These are phyloP conservation scores for Dendrobium catenatum DNA, from an alignment of 106 monocot genomes.

Conservation along the genomic window DNA sequence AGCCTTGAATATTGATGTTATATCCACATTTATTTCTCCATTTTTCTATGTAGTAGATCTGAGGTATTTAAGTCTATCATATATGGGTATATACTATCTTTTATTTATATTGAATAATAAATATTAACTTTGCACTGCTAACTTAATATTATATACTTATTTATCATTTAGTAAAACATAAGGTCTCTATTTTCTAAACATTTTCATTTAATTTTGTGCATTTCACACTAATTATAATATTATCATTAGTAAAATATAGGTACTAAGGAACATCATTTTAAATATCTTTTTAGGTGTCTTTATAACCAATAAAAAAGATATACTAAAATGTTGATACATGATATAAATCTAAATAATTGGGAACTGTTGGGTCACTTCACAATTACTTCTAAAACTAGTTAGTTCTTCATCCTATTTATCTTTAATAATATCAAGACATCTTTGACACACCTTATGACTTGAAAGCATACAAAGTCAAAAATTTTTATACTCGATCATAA, in stretches of 20 bases:
- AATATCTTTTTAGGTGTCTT: background rate
- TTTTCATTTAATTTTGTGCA: too few relatives aligned
- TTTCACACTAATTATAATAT: too few relatives aligned
- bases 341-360: background rate
- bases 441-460: background rate
- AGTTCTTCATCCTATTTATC: background rate
- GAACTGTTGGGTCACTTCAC: background rate
- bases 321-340: background rate
- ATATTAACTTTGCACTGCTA: too few relatives aligned
- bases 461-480: background rate
- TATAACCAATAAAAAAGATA: background rate
- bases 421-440: background rate
- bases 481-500: background rate
- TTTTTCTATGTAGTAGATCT: background rate
- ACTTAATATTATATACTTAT: background rate
- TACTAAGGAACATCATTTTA: too few relatives aligned
- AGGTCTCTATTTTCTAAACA: too few relatives aligned
- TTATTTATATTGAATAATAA: background rate
- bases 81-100: background rate
- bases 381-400: background rate
- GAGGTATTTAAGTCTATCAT: background rate
- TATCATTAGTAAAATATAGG: too few relatives aligned
- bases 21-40: background rate
- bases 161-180: too few relatives aligned
- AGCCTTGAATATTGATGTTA: background rate